These are phyloP conservation scores for Fonsecaea monophora DNA, from an alignment of 2,329 filamentous ascomycete species.

Conservation along the genomic window DNA sequence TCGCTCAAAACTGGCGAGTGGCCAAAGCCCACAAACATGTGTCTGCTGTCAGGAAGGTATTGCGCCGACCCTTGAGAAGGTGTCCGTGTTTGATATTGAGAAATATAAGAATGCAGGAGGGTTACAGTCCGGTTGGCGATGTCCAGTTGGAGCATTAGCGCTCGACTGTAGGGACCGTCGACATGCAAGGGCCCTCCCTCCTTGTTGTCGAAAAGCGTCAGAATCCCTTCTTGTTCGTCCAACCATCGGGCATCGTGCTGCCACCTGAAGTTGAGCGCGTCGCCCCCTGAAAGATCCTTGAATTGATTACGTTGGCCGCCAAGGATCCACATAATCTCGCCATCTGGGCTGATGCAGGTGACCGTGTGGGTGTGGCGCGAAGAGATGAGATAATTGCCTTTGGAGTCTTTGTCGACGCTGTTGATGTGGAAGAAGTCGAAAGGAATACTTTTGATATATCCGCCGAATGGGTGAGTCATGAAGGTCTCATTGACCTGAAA, in stretches of 20 bases:
- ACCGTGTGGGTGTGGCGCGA: slow-evolving; percentile 52
- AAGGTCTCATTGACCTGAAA: slow-evolving; percentile 42
- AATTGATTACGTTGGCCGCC: slow-evolving; percentile 57
- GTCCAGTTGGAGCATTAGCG: slow-evolving; percentile 53
- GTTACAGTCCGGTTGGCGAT: slow-evolving; percentile 52
- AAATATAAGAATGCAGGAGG: slow-evolving; percentile 50
- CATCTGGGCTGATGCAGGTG: slow-evolving; percentile 50
- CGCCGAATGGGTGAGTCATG: slow-evolving; percentile 30
- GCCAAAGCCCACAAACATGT: slow-evolving; percentile 59
- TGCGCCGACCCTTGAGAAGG: slow-evolving; percentile 54
- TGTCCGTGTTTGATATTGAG: slow-evolving; percentile 47
- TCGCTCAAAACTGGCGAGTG: slow-evolving; percentile 59
- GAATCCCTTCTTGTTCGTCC: slow-evolving; percentile 39
- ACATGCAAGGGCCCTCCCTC: slow-evolving; percentile 36
- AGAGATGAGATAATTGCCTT: slow-evolving; percentile 55
- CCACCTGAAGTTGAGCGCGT: slow-evolving; percentile 57
- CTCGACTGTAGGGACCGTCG: slow-evolving; percentile 49
- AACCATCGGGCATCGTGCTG: slow-evolving; percentile 61
- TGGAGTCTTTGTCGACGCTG: slow-evolving; percentile 58
- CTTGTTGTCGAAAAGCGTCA: slow-evolving; percentile 52
- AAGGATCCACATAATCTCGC: slow-evolving; percentile 57
- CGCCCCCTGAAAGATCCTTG: slow-evolving; percentile 49
- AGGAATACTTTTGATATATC: slow-evolving; percentile 37
- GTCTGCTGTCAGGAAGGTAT: slow-evolving; percentile 47
- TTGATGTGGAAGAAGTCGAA: slow-evolving; percentile 66